A percentile compares a stretch with the other conserved stretches of the same genome.
phyloP scores from a whole-genome alignment of 225 moss, liverwort and hornwort genomes.

The Thuidium tamariscinum region DNA sequence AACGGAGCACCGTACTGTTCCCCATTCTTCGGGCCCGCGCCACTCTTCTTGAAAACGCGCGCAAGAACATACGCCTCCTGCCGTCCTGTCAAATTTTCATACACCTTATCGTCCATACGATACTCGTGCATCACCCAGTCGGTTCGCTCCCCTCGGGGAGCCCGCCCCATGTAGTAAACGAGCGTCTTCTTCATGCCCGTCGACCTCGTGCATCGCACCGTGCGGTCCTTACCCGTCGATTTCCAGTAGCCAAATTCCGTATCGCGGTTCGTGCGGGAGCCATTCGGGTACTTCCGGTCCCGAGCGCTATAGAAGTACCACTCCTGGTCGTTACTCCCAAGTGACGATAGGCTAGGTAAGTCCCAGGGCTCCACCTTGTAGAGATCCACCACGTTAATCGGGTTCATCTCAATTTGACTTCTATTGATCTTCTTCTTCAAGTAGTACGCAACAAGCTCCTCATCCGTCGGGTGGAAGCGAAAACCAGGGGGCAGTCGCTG shows the following conservation, averaged over 20 bases:
- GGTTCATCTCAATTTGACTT: constrained; percentile 28
- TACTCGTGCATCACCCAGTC: constrained; percentile 98
- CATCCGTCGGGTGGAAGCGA: constrained; percentile 77
- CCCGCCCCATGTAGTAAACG: constrained; percentile 68
- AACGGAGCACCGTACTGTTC: constrained; percentile 49
- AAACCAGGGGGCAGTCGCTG: constrained; percentile 55
- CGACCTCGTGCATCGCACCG: constrained; percentile 23
- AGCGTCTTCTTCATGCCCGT: constrained; percentile 82
- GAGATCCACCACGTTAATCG: constrained; percentile 57
- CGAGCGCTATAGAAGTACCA: constrained; percentile 91
- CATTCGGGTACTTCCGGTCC: constrained; percentile 80
- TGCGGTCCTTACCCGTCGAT: constrained; percentile 85
- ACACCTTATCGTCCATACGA: constrained; percentile 61
- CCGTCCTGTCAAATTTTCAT: constrained; percentile 21
- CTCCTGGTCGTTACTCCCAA: constrained; percentile 48
- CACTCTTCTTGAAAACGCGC: constrained; percentile 84
- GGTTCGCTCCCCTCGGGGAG: constrained; percentile 58
- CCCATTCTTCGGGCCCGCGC: constrained; percentile 67
- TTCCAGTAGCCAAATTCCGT: constrained; percentile 89
- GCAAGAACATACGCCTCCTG: constrained; percentile 74
- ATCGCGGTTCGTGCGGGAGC: constrained; percentile 67
- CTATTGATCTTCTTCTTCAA: constrained; percentile 67
- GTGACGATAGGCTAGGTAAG: constrained; percentile 40
- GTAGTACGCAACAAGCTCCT: constrained; percentile 66
- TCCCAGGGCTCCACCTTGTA: constrained; percentile 95